Conservation (phyloP, 1,139 yeast genomes). For the Nematodospora anomalae region DNA sequence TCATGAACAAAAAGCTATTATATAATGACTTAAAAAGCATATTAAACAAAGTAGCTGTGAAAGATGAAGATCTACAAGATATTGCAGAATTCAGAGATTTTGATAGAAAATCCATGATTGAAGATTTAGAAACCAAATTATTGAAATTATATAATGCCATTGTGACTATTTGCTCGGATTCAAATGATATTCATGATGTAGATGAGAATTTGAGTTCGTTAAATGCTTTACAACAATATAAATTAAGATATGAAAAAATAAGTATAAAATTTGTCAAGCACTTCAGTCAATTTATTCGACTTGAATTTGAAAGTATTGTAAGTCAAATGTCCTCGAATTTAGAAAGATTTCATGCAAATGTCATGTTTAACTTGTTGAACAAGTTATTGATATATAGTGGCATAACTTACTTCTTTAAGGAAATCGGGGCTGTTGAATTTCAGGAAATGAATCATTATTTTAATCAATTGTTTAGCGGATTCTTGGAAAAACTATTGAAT, state of each 20-base stretch:
- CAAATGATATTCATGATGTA: conserved; percentile 20
- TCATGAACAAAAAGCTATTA: conserved; percentile 74
- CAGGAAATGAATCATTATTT: conserved; percentile 31
- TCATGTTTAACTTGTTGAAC: conserved; percentile 36
- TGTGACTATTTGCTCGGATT: conserved; percentile 54
- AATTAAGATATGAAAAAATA: conserved; percentile 58
- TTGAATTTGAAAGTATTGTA: conserved; percentile 40
- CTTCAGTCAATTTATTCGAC: conserved; percentile 46
- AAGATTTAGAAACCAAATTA: conserved; percentile 56
- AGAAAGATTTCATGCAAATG: conserved; percentile 25
- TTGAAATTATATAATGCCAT: conserved; percentile 65
- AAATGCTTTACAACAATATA: conserved; percentile 73
- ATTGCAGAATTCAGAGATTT: conserved; percentile 53
- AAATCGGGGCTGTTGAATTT: conserved; percentile 42
- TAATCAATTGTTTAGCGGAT: conserved; percentile 25
- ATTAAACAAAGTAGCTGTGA: conserved; percentile 66
- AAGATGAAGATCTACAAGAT: conserved; percentile 51
- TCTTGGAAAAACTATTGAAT: conserved; percentile 30
- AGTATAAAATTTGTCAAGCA: conserved; percentile 52
- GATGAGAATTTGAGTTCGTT: conserved; percentile 58
- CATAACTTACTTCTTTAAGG: conserved; percentile 64
- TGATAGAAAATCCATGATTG: conserved; percentile 44
- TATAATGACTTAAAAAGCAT: conserved; percentile 70
- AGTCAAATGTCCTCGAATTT: conserved; percentile 32
- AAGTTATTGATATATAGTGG: conserved; percentile 58